These are phyloP conservation scores for Aristolochia fimbriata DNA, from an alignment of 164 flowering plant genomes.

Conservation along the genomic window DNA sequence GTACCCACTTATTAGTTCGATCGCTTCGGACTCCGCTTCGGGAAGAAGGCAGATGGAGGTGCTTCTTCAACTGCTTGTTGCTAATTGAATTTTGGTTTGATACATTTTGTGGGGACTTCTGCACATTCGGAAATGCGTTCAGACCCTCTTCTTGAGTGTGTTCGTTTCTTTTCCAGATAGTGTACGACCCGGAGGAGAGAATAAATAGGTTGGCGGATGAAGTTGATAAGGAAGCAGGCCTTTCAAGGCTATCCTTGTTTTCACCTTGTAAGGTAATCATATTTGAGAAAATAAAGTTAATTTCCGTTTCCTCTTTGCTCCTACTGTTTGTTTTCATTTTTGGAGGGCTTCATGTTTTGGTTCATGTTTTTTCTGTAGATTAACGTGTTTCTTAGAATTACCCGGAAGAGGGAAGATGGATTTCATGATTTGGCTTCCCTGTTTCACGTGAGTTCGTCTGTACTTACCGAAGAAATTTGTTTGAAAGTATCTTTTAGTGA, in stretches of 20 bases:
- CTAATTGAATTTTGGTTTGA: background rate
- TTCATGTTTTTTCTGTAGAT: conserved; percentile 34
- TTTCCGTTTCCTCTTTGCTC: background rate
- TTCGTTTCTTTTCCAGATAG: conserved; percentile 30
- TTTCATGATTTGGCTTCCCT: conserved; percentile 97
- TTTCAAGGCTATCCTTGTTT: conserved; percentile 76
- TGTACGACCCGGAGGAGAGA: conserved; percentile 66
- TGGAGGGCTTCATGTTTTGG: background rate
- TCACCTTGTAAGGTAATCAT: conserved; percentile 84
- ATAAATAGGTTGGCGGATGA: conserved; percentile 68
- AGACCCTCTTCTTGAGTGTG: background rate
- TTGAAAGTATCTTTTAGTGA: background rate
- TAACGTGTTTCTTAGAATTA: conserved; percentile 85
- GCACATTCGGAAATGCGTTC: background rate
- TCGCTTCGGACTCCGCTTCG: conserved; percentile 25
- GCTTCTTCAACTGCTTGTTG: no score
- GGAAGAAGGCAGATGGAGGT: conserved; percentile 53
- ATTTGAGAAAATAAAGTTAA: background rate
- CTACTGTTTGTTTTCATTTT: background rate
- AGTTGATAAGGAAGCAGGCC: conserved; percentile 60
- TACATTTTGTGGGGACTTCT: background rate
- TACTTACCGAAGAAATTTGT: background rate
- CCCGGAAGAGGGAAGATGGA: conserved; percentile 88
- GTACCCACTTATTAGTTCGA: conserved; percentile 28
- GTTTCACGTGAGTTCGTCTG: conserved; percentile 62